Evolutionary conservation across 2,329 filamentous ascomycete species (phyloP), one percentile per base, ranked within the genome.

Genomic region (Sporothrix euskadiensis): DNA sequence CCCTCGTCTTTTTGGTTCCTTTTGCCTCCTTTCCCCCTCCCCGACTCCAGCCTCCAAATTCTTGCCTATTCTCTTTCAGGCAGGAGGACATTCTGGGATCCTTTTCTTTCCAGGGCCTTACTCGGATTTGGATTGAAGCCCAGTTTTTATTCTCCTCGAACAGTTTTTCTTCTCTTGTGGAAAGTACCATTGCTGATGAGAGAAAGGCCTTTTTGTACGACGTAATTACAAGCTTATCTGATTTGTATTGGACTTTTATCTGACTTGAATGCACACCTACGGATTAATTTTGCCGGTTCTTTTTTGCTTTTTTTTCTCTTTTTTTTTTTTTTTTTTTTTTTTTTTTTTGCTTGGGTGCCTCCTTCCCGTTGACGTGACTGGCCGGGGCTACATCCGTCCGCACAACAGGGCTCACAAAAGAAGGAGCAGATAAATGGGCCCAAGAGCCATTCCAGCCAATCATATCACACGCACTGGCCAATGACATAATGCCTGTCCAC

Each of bases 401-500:
- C 30, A 59, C 30, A 35, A 14, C 30, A 59, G 30, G 26, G 16
- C n/a, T 26, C 52, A 59, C 35, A 19, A 59, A 59, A 59, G 56
- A 32, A 59, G 10, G 4, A 47, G 7, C 19, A 26, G 12, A 47
- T 30, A 26, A 44, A 9, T 16, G 61, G 39, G 26, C 26, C 2
- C 2, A 26, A 8, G 16, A 22, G 26, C 16, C 3, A 32, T 16
- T 14, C 4, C 8, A 9, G 12, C 61, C 61, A 66, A 66, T 47
- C 4, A 47, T 16, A 30, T 35, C 26, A 56, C 14, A 39, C 41
- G 41, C 5, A 19, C 63, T 2, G 44, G 32, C 65, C 65, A 69
- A 69, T 69, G 65, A 54, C 65, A 69, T 54, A 69, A 69, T 54
- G 47, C 22, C 26, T 32, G 63, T 41, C 63, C 63, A 68, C 35